Evolutionary conservation across 2,329 filamentous ascomycete genomes (phyloP).

Genomic region (Microdochium paspali): DNA sequence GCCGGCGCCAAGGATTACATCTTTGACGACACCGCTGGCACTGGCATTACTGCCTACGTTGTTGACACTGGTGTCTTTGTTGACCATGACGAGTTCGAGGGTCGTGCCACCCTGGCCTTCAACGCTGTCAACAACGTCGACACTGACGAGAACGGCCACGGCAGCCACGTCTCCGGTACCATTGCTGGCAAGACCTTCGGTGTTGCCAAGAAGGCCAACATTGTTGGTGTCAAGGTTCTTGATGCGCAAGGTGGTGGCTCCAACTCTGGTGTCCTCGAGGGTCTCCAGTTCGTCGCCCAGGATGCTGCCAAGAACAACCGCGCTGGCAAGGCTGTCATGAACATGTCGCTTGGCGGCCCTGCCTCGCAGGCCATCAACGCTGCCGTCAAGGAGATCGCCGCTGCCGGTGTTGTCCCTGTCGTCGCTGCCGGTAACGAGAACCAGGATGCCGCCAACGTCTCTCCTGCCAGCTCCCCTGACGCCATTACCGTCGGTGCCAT

Average conservation of each 20-base stretch:
- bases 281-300: slow-evolving; percentile 46
- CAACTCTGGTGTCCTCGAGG: slow-evolving; percentile 45
- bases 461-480: slow-evolving; percentile 43
- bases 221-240: slow-evolving; percentile 55
- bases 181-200: slow-evolving; percentile 52
- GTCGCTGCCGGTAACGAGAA: slow-evolving; percentile 54
- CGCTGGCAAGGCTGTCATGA: slow-evolving; percentile 48
- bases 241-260: slow-evolving; percentile 35
- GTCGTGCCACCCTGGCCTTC: slow-evolving; percentile 41
- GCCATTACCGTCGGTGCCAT: slow-evolving; percentile 54
- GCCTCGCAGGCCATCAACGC: slow-evolving; percentile 40
- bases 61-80: slow-evolving; percentile 56
- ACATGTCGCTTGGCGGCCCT: slow-evolving; percentile 51
- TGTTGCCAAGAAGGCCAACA: slow-evolving; percentile 46
- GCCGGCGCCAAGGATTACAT: slow-evolving; percentile 29
- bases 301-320: slow-evolving; percentile 31
- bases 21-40: slow-evolving; percentile 42
- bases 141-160: slow-evolving; percentile 52
- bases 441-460: slow-evolving; percentile 37
- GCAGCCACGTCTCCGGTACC: slow-evolving; percentile 54
- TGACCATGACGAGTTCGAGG: slow-evolving; percentile 46
- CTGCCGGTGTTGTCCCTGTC: slow-evolving; percentile 43
- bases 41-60: slow-evolving; percentile 51
- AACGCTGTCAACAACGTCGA: slow-evolving; percentile 40
- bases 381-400: slow-evolving; percentile 39